Percentiles rank a stretch among this genome's conserved stretches.
Conservation (phyloP, 2,329 filamentous ascomycete species). For the Ophiocordyceps camponoti-rufipedis region DNA sequence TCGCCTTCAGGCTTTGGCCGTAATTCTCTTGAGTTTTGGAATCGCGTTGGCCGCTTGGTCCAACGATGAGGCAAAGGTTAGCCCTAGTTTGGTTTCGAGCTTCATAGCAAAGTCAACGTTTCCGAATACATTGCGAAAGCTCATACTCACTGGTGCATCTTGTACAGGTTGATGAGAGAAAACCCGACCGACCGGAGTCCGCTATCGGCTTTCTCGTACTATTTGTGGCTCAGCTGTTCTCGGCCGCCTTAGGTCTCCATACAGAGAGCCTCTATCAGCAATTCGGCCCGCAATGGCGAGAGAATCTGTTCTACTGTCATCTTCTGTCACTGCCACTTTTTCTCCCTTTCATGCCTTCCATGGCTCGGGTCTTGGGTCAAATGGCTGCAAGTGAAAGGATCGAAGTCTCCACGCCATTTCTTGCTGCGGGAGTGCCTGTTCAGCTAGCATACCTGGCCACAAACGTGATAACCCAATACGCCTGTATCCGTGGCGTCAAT, state of each 20-base stretch:
- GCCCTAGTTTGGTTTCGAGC: slow-evolving; percentile 2
- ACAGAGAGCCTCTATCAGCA: slow-evolving; percentile 76
- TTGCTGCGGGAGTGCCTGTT: slow-evolving; percentile 30
- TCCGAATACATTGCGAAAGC: too few species aligned
- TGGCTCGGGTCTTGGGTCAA: slow-evolving; percentile 43
- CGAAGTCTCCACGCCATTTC: slow-evolving; percentile 8
- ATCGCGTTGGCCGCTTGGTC: slow-evolving; percentile 81
- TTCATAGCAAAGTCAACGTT: too few species aligned
- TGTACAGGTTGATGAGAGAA: neutral
- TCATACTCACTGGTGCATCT: neutral
- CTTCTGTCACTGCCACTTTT: slow-evolving; percentile 62
- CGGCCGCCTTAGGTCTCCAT: slow-evolving; percentile 88
- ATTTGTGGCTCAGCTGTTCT: slow-evolving; percentile 74
- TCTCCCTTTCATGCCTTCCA: slow-evolving; percentile 47
- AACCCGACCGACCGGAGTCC: slow-evolving; percentile 11
- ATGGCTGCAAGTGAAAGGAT: slow-evolving; percentile 48
- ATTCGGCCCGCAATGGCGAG: slow-evolving; percentile 82
- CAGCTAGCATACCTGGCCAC: slow-evolving; percentile 53
- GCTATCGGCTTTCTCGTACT: slow-evolving; percentile 61
- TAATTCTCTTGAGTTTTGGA: slow-evolving; percentile 66
- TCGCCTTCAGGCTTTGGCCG: slow-evolving; percentile 60
- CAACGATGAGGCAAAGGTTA: slow-evolving; percentile 68
- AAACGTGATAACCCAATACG: slow-evolving; percentile 80
- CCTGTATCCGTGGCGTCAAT: slow-evolving; percentile 92
- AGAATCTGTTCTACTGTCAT: slow-evolving; percentile 89